phyloP scores from a whole-genome alignment of 345 rosid genomes.

The Eutrema heterophyllum region DNA sequence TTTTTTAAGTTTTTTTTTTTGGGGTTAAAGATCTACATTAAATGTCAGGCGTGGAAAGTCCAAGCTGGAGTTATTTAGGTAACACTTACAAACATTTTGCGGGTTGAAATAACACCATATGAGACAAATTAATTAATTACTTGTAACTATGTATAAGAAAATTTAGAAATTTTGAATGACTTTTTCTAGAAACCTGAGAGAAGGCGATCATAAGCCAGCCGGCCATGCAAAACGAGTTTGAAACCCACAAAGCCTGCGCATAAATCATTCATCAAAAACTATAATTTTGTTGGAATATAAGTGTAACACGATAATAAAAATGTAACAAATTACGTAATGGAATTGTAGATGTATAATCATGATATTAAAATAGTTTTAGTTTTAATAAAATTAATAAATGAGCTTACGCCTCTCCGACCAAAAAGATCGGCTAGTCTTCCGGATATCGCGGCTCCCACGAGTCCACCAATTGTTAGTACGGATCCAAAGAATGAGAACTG shows the following conservation, averaged over 20 bases:
- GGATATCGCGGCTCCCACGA: conserved; percentile 72
- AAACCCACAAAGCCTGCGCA: conserved; percentile 39
- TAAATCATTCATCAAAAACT: not conserved
- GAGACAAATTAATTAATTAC: too few species aligned
- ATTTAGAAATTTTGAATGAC: not conserved
- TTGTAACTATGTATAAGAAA: not conserved
- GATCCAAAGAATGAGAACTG: conserved; percentile 87
- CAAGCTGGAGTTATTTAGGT: not conserved
- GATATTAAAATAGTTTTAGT: not conserved
- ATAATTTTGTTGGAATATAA: not conserved
- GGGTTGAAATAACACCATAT: not conserved
- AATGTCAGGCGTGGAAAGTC: not conserved
- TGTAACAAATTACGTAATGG: not conserved
- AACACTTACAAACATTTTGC: not conserved
- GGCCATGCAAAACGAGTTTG: conserved; percentile 29
- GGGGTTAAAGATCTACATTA: not conserved
- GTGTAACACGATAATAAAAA: not conserved
- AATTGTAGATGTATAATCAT: not conserved
- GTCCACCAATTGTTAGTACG: conserved; percentile 76
- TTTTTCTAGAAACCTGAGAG: conserved; percentile 35
- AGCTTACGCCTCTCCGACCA: conserved; percentile 71
- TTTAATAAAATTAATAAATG: not conserved
- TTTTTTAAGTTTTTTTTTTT: too few species aligned
- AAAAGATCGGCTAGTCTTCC: conserved; percentile 68
- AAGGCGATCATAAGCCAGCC: conserved; percentile 57